Evolutionary conservation across 1,284 basidiomycete genomes (phyloP).

Genomic region (Violaceomyces palustris): DNA sequence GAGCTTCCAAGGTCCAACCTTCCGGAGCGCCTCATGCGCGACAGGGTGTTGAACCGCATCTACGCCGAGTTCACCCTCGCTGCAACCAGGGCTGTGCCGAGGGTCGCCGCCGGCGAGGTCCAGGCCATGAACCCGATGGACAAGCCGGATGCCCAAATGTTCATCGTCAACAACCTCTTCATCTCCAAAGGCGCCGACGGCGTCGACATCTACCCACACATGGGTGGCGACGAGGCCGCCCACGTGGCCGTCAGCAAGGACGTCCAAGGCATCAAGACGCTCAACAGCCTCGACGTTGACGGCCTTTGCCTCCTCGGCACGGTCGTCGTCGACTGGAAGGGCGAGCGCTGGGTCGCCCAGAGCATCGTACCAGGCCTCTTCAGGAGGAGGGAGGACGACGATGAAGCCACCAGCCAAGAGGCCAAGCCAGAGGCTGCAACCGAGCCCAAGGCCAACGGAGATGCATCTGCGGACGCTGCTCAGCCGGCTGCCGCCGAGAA

Average conservation of each 20-base stretch:
- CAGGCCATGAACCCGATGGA: conserved; percentile 61
- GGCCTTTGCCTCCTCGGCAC: conserved; percentile 51
- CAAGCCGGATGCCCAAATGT: conserved; percentile 58
- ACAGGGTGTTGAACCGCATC: conserved; percentile 59
- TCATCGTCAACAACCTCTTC: conserved; percentile 60
- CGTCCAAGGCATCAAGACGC: conserved; percentile 57
- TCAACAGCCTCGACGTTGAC: conserved; percentile 59
- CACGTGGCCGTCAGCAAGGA: conserved; percentile 61
- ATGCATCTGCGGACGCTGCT: conserved; percentile 28
- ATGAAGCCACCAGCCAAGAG: conserved; percentile 13
- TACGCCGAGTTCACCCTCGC: conserved; percentile 59
- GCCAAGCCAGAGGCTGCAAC: conserved; percentile 6
- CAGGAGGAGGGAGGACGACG: conserved; percentile 49
- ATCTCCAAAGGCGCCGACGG: conserved; percentile 60
- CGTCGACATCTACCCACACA: conserved; percentile 58
- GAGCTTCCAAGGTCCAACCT: conserved; percentile 58
- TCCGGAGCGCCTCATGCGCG: conserved; percentile 58
- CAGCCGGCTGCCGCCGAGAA: conserved; percentile 65
- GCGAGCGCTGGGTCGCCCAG: conserved; percentile 62
- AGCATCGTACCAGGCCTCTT: conserved; percentile 61
- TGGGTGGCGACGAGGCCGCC: conserved; percentile 61
- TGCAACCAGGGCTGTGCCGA: conserved; percentile 57
- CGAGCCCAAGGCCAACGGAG: conserved; percentile 29
- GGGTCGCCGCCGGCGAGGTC: conserved; percentile 58
- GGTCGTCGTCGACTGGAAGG: conserved; percentile 60